Evolutionary conservation across 768 basidiomycete genomes (phyloP), one percentile per base, ranked within the genome.

Genomic region (Phlebiopsis gigantea): DNA sequence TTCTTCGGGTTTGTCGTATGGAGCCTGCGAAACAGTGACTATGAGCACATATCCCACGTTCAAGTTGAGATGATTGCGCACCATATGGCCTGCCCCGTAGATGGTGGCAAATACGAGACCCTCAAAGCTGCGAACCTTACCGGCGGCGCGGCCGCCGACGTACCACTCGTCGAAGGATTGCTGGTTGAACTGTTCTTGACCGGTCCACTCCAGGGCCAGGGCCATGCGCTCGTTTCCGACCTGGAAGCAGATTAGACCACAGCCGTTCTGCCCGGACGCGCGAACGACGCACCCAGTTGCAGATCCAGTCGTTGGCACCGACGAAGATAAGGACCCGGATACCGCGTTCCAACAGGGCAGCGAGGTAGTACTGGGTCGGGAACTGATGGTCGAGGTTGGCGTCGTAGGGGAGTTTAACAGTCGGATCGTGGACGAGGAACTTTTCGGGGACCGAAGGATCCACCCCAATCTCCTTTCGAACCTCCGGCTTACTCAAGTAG

Each of bases 31-130:
- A 9, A 39, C 17, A n/a, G 24, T 7, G 3, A 19, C 30, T 3
- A 24, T 51, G 14, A 51, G 31, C 9, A 10, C 4, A 21, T 12
- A 26, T 26, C 8, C 26, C 26, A 22, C 2, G 7, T 22, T 34
- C 1, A 41, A 8, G 30, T 29, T 8, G 30, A 29, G 28, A 25
- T 21, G 26, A 5, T 28, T 7, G 22, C 56, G 46, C 41, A 84
- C 85, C 85, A 87, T 86, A 72, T 90, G 88, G 12, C 88, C 88
- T 17, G 85, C 88, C 9, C 75, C 83, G 39, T 77, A 68, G 46
- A 88, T 71, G 0, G 80, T 85, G 5, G 77, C 79, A 66, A 81
- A 87, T 24, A 83, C 85, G 52, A 91, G 69, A 12, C 79, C 79
- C 5, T 74, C 75, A 24, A 73, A 75, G 46, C 71, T 75, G 62